Conservation (phyloP, 169 alveolate genomes). For the Plasmodium cynomolgi region DNA sequence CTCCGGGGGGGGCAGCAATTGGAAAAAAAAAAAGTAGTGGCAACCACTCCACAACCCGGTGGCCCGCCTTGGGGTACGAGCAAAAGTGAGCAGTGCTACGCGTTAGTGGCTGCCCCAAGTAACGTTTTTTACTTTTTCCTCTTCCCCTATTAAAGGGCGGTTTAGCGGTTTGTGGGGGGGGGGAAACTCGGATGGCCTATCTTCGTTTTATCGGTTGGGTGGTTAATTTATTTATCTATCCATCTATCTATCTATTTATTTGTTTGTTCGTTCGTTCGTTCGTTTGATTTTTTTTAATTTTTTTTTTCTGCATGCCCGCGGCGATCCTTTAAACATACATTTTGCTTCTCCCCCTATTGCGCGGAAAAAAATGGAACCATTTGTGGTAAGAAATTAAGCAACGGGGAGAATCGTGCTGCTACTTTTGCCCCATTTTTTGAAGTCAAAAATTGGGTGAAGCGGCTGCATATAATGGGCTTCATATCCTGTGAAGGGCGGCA, state of each 20-base stretch:
- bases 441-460: neutral
- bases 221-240: neutral
- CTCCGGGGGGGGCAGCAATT: neutral
- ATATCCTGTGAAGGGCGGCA: neutral
- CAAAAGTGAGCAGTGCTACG: neutral
- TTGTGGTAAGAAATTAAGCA: neutral
- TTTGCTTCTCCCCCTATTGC: neutral
- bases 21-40: neutral
- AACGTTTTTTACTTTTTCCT: neutral
- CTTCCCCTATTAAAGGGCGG: neutral
- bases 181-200: neutral
- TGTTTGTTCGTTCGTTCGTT: neutral
- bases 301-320: constrained; percentile 1
- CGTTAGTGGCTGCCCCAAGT: neutral
- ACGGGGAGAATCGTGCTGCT: neutral
- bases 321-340: neutral
- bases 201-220: neutral
- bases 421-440: neutral
- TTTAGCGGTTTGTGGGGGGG: neutral
- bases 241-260: no score
- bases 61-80: neutral
- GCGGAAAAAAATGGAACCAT: neutral
- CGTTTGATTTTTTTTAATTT: neutral
- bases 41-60: neutral
- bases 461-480: neutral